These are phyloP conservation scores for Alternaria sp. DNA, from an alignment of 2,329 filamentous ascomycete species.

Conservation along the genomic window DNA sequence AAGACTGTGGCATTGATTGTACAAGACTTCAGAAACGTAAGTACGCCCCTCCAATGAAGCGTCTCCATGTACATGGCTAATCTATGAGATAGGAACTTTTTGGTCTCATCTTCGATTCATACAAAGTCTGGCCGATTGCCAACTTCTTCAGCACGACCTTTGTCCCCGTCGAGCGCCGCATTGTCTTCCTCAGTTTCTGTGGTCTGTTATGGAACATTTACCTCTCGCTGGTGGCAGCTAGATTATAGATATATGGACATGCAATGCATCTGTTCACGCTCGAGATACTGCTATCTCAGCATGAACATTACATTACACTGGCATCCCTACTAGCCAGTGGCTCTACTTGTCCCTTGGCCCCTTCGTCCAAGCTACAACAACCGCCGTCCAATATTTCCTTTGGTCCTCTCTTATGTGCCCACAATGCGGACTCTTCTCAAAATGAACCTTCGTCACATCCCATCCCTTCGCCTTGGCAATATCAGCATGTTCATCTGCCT, in stretches of 20 bases:
- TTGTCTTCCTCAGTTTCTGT: conserved; percentile 74
- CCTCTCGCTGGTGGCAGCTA: conserved; percentile 67
- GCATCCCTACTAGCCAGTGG: not conserved
- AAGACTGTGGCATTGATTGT: conserved; percentile 43
- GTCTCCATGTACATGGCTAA: conserved; percentile 28
- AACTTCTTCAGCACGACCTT: conserved; percentile 75
- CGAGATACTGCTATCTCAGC: not conserved
- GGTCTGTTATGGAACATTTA: conserved; percentile 80
- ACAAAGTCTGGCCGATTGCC: conserved; percentile 76
- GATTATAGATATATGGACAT: conserved; percentile 30
- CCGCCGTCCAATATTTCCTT: conserved; percentile 64
- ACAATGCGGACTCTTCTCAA: conserved; percentile 67
- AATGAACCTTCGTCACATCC: conserved; percentile 59
- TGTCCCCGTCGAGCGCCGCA: conserved; percentile 72
- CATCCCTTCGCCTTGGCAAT: conserved; percentile 60
- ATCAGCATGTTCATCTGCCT: conserved; percentile 64
- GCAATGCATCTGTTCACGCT: conserved; percentile 2
- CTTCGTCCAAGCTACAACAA: conserved; percentile 44
- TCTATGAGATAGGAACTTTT: conserved; percentile 35
- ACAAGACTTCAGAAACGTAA: conserved; percentile 50
- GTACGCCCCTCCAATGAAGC: conserved; percentile 4
- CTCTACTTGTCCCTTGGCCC: conserved; percentile 16
- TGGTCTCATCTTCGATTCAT: conserved; percentile 64
- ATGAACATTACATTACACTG: not conserved
- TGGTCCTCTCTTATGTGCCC: conserved; percentile 67